Evolutionary conservation across 2,329 filamentous ascomycete genomes (phyloP), one percentile per base, ranked within the genome.

Genomic region (Colletotrichum orbiculare): DNA sequence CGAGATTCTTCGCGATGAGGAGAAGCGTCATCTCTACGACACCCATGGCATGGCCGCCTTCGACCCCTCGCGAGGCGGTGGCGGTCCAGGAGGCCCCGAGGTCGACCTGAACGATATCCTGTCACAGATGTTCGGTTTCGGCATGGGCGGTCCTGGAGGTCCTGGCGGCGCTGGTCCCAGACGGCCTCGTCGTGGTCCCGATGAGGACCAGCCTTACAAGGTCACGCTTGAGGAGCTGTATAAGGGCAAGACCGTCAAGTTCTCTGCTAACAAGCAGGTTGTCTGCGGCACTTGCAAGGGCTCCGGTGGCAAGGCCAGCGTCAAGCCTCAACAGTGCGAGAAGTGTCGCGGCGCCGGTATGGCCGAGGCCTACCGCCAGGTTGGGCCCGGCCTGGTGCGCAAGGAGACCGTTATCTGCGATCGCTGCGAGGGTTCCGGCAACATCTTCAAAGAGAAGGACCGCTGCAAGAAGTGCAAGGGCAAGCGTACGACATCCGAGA

Each of bases 381-480:
- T 98, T 68, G 95, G 94, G 0, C 93, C 94, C 17, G 94, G 94
- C 64, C 83, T 97, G 75, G 89, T 96, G 68, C 92, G 93, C 37
- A 91, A 93, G 73, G 90, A 93, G 73, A 88, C 90, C 7, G 88
- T 94, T 42, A 79, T 89, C 41, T 99, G 96, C 78, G 89, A 91
- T 72, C 89, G 91, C 73, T 99, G 96, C 79, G 85, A 89, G 66
- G 95, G 94, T 39, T 87, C 89, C n/a, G 96, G 96, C 6, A 89
- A 90, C 74, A 89, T 94, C 74, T 97, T 89, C 82, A 95, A 95
- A 78, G 93, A 97, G 74, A 98, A 98, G 83, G 96, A 99, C 74
- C 93, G 93, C 75, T 99, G 96, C 85, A 97, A 97, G 85, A 97
- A 96, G 83, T 99, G 96, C 88, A 98, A 98, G 81, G 96, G 96